A percentile compares a stretch with the other conserved stretches of the same genome.
These are phyloP conservation scores for Paecilomyces formosus DNA, from an alignment of 2,329 filamentous ascomycete species.

Conservation along the genomic window DNA sequence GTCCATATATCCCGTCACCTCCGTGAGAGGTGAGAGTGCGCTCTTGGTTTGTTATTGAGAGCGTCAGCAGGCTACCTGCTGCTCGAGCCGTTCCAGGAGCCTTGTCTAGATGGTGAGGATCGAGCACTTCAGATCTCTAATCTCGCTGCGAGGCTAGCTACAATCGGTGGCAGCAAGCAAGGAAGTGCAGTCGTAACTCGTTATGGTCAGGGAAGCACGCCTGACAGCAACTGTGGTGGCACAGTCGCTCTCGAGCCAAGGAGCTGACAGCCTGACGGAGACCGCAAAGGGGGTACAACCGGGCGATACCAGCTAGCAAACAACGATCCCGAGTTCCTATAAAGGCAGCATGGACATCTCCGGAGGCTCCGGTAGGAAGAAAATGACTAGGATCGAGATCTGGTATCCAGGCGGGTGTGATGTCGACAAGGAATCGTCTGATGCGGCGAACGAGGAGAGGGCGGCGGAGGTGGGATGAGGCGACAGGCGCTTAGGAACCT, in stretches of 20 bases:
- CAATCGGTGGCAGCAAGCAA: not conserved
- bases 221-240: not conserved
- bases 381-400: not conserved
- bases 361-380: not conserved
- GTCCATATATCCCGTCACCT: not conserved
- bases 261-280: not conserved
- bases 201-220: not conserved
- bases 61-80: not conserved
- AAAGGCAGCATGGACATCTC: not conserved
- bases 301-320: not conserved
- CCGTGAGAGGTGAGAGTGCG: not conserved
- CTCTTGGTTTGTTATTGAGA: not conserved
- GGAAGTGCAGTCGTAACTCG: not conserved
- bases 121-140: not conserved
- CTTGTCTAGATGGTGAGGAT: not conserved
- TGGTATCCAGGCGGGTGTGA: not conserved
- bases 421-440: not conserved
- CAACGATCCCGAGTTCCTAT: not conserved
- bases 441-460: not conserved
- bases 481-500: not conserved
- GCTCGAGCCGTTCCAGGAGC: not conserved
- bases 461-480: conserved; percentile 1
- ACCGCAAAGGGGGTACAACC: not conserved
- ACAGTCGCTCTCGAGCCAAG: not conserved
- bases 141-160: not conserved